phyloP scores from a whole-genome alignment of 1,284 basidiomycete species.

The Ceratobasidium sp. region DNA sequence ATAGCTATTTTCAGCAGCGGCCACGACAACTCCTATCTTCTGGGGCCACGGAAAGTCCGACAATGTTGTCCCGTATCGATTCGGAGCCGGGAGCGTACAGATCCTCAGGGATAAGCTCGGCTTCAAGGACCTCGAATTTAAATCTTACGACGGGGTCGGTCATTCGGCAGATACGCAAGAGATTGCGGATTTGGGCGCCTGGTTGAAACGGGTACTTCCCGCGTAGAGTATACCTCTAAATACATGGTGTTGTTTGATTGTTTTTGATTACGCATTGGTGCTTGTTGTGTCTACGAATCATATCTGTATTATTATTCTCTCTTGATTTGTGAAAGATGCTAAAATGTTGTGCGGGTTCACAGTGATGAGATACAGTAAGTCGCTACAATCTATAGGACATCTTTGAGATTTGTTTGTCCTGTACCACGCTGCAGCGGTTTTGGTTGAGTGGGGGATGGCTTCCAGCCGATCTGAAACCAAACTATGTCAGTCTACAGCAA shows the following conservation, averaged over 20 bases:
- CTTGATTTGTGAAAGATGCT: neutral
- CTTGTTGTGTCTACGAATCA: no score
- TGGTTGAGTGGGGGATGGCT: constrained; percentile 84
- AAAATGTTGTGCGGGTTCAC: neutral
- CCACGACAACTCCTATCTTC: constrained; percentile 77
- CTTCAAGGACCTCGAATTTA: constrained; percentile 53
- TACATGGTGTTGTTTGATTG: constrained; percentile 1
- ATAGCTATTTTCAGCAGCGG: constrained; percentile 68
- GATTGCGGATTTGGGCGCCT: constrained; percentile 42
- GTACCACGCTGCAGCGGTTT: constrained; percentile 88
- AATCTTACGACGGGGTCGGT: constrained; percentile 34
- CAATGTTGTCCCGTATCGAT: constrained; percentile 69
- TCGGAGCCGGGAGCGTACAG: constrained; percentile 63
- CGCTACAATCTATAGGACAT: constrained; percentile 70
- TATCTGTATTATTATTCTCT: constrained; percentile 5
- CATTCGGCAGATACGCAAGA: constrained; percentile 42
- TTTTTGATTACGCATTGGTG: no score
- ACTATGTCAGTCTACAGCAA: constrained; percentile 2
- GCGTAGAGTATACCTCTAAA: neutral
- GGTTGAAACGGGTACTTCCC: constrained; percentile 40
- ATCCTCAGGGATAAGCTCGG: constrained; percentile 64
- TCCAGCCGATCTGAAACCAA: constrained; percentile 92
- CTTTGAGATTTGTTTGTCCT: constrained; percentile 82
- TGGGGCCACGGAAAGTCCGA: constrained; percentile 89
- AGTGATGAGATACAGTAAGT: neutral